Evolutionary conservation across 2,329 filamentous ascomycete genomes (phyloP), one percentile per base, ranked within the genome.

Genomic region (Fusarium sp.): DNA sequence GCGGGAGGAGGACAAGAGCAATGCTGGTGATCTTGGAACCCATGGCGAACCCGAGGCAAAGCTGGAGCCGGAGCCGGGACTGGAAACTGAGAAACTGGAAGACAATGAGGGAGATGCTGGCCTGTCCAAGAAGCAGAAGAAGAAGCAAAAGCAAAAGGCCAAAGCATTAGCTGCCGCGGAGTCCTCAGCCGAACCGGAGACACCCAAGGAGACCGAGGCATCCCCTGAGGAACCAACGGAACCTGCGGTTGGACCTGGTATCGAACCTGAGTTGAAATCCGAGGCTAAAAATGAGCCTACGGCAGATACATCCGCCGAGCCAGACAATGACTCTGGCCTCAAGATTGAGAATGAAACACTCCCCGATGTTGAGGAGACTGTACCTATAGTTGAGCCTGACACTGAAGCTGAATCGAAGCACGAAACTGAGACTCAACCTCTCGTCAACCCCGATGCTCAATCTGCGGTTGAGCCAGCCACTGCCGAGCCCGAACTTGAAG

Each of bases 391-490:
- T 76, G 75, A 78, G 70, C 73, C 73, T 74, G 71, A 78, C 66
- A 75, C 75, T 77, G 76, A 77, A 78, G 75, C 64, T 79, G 77
- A 79, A 78, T 71, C 77, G 60, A 76, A 79, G 73, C 72, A 66
- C 64, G 68, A 78, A 76, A 70, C 72, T 71, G 74, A 77, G 64
- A 76, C 66, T 64, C 76, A 77, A 76, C 65, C 69, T 72, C 48
- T 70, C 67, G 69, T 67, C 67, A 64, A 68, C 56, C 56, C 58
- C 62, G 64, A 68, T 67, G 64, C 27, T 61, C 67, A 68, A 72
- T 57, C 61, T 66, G 45, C 66, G 63, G 63, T 70, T 56, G 74
- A 74, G 65, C 62, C 34, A 64, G 60, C 68, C 63, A 41, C 59
- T 72, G 64, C 62, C 48, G 69, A 77, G 58, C 57, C 45, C 56